These are phyloP conservation scores for Plectosphaerella cucumerina DNA, from an alignment of 2,329 filamentous ascomycete species.

Conservation along the genomic window DNA sequence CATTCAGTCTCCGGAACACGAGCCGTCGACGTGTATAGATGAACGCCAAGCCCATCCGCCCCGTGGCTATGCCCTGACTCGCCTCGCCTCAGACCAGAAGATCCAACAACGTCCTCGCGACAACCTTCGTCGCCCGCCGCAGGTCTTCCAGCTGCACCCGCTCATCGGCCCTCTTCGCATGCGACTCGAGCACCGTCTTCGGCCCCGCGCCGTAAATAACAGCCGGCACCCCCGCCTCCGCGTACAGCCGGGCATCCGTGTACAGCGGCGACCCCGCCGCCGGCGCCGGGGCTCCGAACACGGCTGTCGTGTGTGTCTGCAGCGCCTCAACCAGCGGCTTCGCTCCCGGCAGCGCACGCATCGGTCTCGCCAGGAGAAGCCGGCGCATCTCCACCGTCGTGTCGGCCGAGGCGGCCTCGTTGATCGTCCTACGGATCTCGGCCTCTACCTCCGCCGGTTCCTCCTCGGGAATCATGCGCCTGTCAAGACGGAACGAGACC, in stretches of 20 bases:
- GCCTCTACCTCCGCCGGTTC: slow-evolving; percentile 5
- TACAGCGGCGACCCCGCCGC: slow-evolving; percentile 7
- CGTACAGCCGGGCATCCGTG: slow-evolving; percentile 8
- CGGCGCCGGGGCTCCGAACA: slow-evolving; percentile 1
- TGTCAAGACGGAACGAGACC: slow-evolving; percentile 8
- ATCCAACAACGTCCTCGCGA: slow-evolving; percentile 3
- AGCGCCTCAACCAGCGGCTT: slow-evolving; percentile 3
- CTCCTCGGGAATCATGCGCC: slow-evolving; percentile 9
- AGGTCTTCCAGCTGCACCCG: slow-evolving; percentile 7
- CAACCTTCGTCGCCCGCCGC: slow-evolving; percentile 3
- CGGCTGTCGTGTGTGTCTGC: slow-evolving; percentile 1
- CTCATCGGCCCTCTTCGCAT: slow-evolving; percentile 10
- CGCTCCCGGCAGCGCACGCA: slow-evolving; percentile 5
- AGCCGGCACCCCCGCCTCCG: slow-evolving; percentile 7
- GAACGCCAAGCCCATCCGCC: too few relatives aligned
- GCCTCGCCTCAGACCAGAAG: not conserved
- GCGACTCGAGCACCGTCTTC: slow-evolving; percentile 7
- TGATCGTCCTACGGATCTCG: slow-evolving; percentile 4
- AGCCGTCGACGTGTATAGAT: too few relatives aligned
- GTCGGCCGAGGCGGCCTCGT: not conserved
- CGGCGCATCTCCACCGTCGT: slow-evolving; percentile 4
- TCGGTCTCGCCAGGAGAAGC: slow-evolving; percentile 5
- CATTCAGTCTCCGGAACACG: too few relatives aligned
- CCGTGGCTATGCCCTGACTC: too few relatives aligned
- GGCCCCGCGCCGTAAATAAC: slow-evolving; percentile 9